phyloP scores from a whole-genome alignment of 2,329 filamentous ascomycete genomes.

The Davidsoniella virescens region DNA sequence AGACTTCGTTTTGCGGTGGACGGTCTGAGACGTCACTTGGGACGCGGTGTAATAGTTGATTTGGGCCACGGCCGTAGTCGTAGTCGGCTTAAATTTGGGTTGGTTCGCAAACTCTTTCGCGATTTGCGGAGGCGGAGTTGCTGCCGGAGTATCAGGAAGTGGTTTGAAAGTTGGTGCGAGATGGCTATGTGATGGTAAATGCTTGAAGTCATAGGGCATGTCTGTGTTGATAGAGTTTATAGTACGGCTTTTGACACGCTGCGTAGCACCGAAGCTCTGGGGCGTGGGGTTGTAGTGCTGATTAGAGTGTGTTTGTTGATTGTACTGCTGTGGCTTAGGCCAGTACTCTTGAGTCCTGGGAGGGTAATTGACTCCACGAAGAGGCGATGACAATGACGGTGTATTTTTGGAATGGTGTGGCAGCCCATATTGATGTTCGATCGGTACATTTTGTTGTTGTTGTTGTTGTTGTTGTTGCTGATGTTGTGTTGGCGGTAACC shows the following conservation, averaged over 20 bases:
- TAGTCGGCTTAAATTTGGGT: not conserved
- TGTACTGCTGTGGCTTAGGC: too few species aligned
- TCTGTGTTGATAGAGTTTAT: not conserved
- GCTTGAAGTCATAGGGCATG: not conserved
- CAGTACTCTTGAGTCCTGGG: too few species aligned
- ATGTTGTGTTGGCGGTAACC: not conserved
- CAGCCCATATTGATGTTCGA: too few species aligned
- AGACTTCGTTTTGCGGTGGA: too few species aligned
- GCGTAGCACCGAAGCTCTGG: slow-evolving; percentile 9
- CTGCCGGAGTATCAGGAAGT: slow-evolving; percentile 9
- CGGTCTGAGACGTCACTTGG: too few species aligned
- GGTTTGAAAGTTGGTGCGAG: not conserved
- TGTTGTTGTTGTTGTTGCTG: not conserved
- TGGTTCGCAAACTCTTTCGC: too few species aligned
- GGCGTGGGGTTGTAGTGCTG: not conserved
- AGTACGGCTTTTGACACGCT: slow-evolving; percentile 6
- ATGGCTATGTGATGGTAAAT: slow-evolving; percentile 1
- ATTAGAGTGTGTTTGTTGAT: too few species aligned
- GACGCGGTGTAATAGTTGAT: too few species aligned
- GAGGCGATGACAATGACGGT: not conserved
- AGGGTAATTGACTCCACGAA: not conserved
- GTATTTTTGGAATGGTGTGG: too few species aligned
- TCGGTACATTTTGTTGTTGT: not conserved
- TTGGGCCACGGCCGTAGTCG: not conserved
- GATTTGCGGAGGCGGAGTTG: slow-evolving; percentile 7